Base-by-base conservation (phyloP, 164 flowering plant genomes). In the Chimonanthus salicifolius region DNA sequence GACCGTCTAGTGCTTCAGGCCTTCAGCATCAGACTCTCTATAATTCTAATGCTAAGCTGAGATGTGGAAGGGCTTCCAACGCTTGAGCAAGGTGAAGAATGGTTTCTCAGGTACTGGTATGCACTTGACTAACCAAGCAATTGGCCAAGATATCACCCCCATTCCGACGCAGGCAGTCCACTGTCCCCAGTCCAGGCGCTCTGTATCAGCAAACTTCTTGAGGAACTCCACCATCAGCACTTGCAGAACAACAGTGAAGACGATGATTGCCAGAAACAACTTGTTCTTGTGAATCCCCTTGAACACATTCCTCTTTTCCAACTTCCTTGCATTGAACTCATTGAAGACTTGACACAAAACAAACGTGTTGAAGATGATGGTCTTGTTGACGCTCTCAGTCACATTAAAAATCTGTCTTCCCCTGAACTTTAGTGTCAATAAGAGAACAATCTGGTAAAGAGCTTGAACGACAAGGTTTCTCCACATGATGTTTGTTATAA, bases 381-480 rank as follows among this genome's bases (percentile, higher is more conserved):
- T 33, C 33, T 33, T 33, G 77, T 79, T 81, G 8, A 84, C 84
- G 72, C 58, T 60, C 60, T 74, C 64, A n/a, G 65, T 74, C 16
- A 84, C 80, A 0, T 78, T 73, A 8, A 88, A 85, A 50, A 87
- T 82, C 2, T 82, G 76, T 33, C 77, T 74, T 1, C 90, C 88
- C 63, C 70, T 82, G 80, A 85, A 86, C 47, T 87, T 86, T 4
- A 88, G 73, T 8, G 75, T 81, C 74, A 83, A 69, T n/a, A 88
- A 81, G 21, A 87, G 64, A 0, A 74, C 69, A 6, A 88, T 75
- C 72, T 88, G 92, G 68, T 87, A 88, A 3, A 82, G n/a, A 18
- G 87, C 88, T 74, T 89, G 94, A 60, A 83, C 79, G 8, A 85
- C 43, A 7, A 88, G 70, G 75, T 90, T 90, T 75, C 90, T 83